phyloP scores from a whole-genome alignment of 768 basidiomycete species.

The Tricholoma flavovirens region DNA sequence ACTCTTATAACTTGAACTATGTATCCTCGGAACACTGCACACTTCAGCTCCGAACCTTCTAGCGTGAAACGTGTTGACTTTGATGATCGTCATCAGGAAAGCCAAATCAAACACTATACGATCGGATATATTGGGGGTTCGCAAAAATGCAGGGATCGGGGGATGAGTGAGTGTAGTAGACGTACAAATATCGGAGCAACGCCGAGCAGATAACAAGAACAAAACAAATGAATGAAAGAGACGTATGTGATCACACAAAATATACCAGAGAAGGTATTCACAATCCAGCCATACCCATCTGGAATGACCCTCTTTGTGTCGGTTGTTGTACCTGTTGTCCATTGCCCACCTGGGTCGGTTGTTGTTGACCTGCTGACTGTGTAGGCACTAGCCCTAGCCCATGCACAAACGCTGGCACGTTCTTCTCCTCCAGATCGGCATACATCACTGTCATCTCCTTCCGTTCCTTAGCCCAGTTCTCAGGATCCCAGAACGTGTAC shows the following conservation, averaged over 20 bases:
- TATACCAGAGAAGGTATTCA: constrained; percentile 19
- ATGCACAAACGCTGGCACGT: constrained; percentile 50
- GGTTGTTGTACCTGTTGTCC: constrained; percentile 22
- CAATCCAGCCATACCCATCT: constrained; percentile 48
- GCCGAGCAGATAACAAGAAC: constrained; percentile 11
- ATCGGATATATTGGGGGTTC: background rate
- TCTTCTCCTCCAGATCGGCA: constrained; percentile 71
- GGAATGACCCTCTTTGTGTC: constrained; percentile 39
- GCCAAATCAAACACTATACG: background rate
- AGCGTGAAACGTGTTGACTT: background rate
- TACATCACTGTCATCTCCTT: constrained; percentile 76
- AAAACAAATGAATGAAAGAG: constrained; percentile 5
- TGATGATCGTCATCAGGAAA: constrained; percentile 1
- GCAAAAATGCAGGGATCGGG: background rate
- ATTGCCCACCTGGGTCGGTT: constrained; percentile 15
- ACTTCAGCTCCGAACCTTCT: background rate
- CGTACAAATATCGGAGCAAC: constrained; percentile 17
- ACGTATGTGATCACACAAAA: constrained; percentile 7
- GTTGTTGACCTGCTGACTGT: constrained; percentile 31
- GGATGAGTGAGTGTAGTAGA: constrained; percentile 10
- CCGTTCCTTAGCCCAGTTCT: constrained; percentile 71
- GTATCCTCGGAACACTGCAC: background rate
- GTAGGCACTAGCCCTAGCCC: constrained; percentile 42
- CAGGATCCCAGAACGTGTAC: constrained; percentile 88
- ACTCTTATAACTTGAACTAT: background rate